These are phyloP conservation scores for Pseudocercospora eumusae DNA, from an alignment of 2,329 filamentous ascomycete genomes.

Conservation along the genomic window DNA sequence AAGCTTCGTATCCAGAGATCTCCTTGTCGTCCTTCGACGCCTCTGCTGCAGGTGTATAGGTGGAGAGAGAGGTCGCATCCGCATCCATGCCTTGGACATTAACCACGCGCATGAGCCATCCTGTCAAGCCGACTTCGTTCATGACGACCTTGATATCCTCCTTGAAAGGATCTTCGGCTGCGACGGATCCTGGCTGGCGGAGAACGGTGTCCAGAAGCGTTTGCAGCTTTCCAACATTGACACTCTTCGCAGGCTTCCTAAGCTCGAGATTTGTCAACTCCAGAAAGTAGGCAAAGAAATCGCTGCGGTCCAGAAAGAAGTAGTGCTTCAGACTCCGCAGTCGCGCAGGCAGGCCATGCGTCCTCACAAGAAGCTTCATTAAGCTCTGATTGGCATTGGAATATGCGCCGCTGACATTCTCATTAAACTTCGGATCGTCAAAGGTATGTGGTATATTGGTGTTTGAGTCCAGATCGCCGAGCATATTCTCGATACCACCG, in stretches of 20 bases:
- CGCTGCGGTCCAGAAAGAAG: slow-evolving; percentile 96
- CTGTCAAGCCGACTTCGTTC: slow-evolving; percentile 90
- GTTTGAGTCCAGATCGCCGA: slow-evolving; percentile 70
- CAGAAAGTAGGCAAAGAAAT: slow-evolving; percentile 97
- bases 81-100: slow-evolving; percentile 91
- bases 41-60: slow-evolving; percentile 68
- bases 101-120: slow-evolving; percentile 92
- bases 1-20: slow-evolving; percentile 84
- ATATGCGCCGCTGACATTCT: slow-evolving; percentile 94
- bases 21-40: slow-evolving; percentile 75
- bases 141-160: slow-evolving; percentile 97
- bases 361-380: slow-evolving; percentile 85
- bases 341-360: slow-evolving; percentile 83
- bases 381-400: slow-evolving; percentile 93
- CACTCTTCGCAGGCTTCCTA: slow-evolving; percentile 74
- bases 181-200: slow-evolving; percentile 92
- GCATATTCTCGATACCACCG: slow-evolving; percentile 74
- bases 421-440: slow-evolving; percentile 85
- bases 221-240: slow-evolving; percentile 92
- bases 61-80: slow-evolving; percentile 54
- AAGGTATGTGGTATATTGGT: slow-evolving; percentile 91
- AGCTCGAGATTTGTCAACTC: slow-evolving; percentile 88
- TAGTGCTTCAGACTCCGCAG: slow-evolving; percentile 95
- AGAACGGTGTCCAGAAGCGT: slow-evolving; percentile 93
- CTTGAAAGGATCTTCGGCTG: slow-evolving; percentile 93